Base-by-base conservation (phyloP, 2,329 filamentous ascomycete genomes). In the Pseudocercospora eumusae region DNA sequence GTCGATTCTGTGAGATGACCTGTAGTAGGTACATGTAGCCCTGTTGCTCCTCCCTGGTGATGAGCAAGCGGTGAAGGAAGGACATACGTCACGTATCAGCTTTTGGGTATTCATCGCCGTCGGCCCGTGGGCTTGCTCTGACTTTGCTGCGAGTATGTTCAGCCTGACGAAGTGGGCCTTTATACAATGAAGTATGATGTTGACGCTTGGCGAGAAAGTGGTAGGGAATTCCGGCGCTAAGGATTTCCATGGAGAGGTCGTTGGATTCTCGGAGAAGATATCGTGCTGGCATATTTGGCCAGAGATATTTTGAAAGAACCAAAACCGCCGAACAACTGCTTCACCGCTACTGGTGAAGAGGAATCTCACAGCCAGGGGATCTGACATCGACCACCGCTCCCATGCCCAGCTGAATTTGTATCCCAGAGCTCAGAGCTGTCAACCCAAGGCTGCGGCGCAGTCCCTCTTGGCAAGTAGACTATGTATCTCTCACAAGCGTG, bases 401-500 rank as follows among this genome's bases (percentile, higher is more conserved):
- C 47, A 52, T 52, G 47, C 25, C 23, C 47, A 52, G 47, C 47
- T 52, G 47, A 52, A 27, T n/a, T n/a, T 11, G 4, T n/a, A 47
- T 47, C 44, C 44, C 44, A 47, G 33, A 40, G 36, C 36, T 18
- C 36, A n/a, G 20, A 25, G 21, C 20, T 25, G n/a, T 25, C 11
- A 52, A 25, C 10, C 25, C 21, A 15, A 52, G 15, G 21, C 47
- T 52, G 47, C 47, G 47, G 21, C 47, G 27, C 52, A 33, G 52
- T 33, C 1, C n/a, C 1, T 8, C 47, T 52, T 28, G 47, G 23
- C 47, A 9, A 21, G 15, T 47, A 20, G 18, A 20, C 44, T 25
- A 13, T 47, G 44, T 47, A 25, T 18, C 44, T n/a, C n/a, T 27
- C 27, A 21, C 49, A 25, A 28, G n/a, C 10, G 20, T 27, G 21